Conservation (phyloP, 2,329 filamentous ascomycete genomes). For the Calonectria pauciramosa region DNA sequence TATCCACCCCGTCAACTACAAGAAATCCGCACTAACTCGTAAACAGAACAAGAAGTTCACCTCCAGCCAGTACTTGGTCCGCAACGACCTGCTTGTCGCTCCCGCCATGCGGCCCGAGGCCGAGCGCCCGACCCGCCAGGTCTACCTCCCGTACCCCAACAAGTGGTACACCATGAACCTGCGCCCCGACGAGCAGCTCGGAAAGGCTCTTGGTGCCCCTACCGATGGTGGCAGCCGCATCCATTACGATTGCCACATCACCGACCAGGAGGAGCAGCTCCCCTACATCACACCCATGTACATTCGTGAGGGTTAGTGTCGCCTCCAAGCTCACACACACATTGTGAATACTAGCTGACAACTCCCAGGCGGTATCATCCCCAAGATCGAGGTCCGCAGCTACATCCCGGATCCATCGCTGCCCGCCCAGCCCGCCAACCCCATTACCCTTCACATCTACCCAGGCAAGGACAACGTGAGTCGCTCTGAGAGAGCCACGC, state of each 20-base stretch:
- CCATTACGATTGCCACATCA: neutral
- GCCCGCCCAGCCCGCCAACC: neutral
- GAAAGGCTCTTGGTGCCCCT: neutral
- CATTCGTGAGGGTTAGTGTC: conserved; percentile 14
- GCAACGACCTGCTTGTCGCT: conserved; percentile 9
- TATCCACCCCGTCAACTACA: too few relatives aligned
- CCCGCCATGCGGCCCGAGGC: neutral
- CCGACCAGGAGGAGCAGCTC: neutral
- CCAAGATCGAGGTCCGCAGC: conserved; percentile 2
- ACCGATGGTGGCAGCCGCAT: neutral
- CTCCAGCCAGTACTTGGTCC: conserved; percentile 7
- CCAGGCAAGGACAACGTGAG: neutral
- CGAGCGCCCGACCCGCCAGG: neutral
- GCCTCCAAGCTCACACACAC: too few relatives aligned
- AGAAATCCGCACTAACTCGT: too few relatives aligned
- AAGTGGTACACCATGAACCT: conserved; percentile 12
- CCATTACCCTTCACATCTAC: conserved; percentile 13
- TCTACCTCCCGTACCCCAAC: conserved; percentile 4
- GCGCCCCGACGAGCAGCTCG: conserved; percentile 1
- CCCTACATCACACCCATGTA: conserved; percentile 12
- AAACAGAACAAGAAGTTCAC: conserved; percentile 3
- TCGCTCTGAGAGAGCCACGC: neutral
- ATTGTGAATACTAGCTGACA: neutral
- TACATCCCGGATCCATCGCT: neutral
- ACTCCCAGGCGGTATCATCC: conserved; percentile 1